Evolutionary conservation across 805 yeast genomes (phyloP).

Genomic region (Zygosaccharomyces gambellarensis): DNA sequence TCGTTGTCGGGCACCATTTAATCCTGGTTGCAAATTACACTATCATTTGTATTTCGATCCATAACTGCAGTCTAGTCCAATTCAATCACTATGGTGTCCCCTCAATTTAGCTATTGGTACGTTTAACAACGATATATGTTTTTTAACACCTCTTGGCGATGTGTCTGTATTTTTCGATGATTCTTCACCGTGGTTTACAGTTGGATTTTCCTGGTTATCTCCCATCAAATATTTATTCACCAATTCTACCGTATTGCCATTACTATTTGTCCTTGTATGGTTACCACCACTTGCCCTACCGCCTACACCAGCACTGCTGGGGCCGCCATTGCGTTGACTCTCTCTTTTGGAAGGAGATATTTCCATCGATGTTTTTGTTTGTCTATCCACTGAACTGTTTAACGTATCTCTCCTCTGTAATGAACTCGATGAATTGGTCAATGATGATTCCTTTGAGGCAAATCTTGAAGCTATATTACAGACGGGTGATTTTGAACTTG

Average conservation of each 20-base stretch:
- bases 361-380: conserved; percentile 9
- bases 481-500: conserved; percentile 15
- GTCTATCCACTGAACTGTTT: conserved; percentile 4
- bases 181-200: neutral
- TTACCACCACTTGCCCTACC: neutral
- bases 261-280: neutral
- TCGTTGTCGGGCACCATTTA: conserved; percentile 24
- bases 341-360: conserved; percentile 10
- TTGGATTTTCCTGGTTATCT: conserved; percentile 5
- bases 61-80: neutral
- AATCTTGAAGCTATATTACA: conserved; percentile 17
- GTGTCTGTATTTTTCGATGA: conserved; percentile 8
- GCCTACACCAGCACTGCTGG: neutral
- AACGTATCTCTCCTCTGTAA: conserved; percentile 5
- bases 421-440: conserved; percentile 8
- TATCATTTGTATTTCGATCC: conserved; percentile 28
- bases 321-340: neutral
- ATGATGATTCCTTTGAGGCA: conserved; percentile 13
- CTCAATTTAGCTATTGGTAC: conserved; percentile 31
- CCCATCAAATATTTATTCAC: conserved; percentile 9
- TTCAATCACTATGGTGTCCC: conserved; percentile 7
- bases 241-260: conserved; percentile 7
- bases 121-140: conserved; percentile 25
- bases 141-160: conserved; percentile 7
- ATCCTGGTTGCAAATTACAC: conserved; percentile 34